phyloP scores from a whole-genome alignment of 2,329 filamentous ascomycete species.

The Coleophoma eucalyptorum region DNA sequence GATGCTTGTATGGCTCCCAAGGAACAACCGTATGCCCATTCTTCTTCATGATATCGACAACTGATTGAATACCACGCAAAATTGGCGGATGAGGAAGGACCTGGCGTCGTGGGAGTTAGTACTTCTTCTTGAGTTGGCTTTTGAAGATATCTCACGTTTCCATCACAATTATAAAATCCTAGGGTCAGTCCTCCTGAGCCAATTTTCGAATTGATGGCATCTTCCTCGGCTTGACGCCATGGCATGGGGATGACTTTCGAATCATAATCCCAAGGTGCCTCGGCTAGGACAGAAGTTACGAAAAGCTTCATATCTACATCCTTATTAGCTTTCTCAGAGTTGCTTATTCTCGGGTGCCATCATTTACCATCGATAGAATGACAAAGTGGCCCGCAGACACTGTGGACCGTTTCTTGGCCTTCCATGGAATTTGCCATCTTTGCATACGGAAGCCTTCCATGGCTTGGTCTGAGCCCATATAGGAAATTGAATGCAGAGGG shows the following conservation, averaged over 20 bases:
- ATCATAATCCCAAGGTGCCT: conserved; percentile 31
- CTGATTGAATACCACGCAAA: conserved; percentile 26
- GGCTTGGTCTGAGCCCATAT: conserved; percentile 31
- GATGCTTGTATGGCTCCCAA: conserved; percentile 30
- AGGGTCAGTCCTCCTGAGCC: conserved; percentile 29
- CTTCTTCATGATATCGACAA: conserved; percentile 24
- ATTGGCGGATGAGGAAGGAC: conserved; percentile 32
- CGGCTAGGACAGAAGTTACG: conserved; percentile 27
- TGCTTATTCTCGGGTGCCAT: conserved; percentile 17
- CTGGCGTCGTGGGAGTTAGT: conserved; percentile 6
- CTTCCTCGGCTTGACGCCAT: conserved; percentile 26
- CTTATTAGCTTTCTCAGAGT: conserved; percentile 18
- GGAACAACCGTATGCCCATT: conserved; percentile 30
- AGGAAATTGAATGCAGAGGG: conserved; percentile 29
- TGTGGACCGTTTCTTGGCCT: conserved; percentile 37
- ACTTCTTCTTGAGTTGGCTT: background rate
- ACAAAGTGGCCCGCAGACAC: conserved; percentile 26
- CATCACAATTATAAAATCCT: conserved; percentile 31
- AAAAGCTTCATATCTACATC: conserved; percentile 28
- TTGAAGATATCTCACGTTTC: conserved; percentile 17
- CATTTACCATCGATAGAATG: conserved; percentile 33
- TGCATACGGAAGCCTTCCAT: conserved; percentile 25
- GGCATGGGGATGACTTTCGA: conserved; percentile 33
- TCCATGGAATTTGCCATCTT: conserved; percentile 30
- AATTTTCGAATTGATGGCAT: conserved; percentile 28